Evolutionary conservation across 805 yeast genomes (phyloP).

Genomic region (Ogataea trehaloabstinens): DNA sequence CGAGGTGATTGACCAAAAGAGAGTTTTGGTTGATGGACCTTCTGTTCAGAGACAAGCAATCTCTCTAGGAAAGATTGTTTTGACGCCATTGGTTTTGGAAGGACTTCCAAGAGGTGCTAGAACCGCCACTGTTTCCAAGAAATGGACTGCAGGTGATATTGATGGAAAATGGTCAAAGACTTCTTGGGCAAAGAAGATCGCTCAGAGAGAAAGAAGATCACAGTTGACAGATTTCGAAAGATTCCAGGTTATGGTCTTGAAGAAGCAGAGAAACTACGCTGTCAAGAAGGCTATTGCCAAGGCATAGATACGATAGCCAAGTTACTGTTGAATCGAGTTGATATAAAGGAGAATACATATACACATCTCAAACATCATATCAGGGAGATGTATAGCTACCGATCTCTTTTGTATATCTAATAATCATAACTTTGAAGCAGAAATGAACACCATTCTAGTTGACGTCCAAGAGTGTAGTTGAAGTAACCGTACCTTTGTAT

Average conservation of each 20-base stretch:
- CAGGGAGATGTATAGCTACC: constrained; percentile 7
- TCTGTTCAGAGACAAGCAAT: constrained; percentile 90
- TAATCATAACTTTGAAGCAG: constrained; percentile 19
- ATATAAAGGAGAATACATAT: constrained; percentile 1
- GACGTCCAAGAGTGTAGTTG: background rate
- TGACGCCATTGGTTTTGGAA: constrained; percentile 88
- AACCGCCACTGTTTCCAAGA: constrained; percentile 81
- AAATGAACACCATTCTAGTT: constrained; percentile 6
- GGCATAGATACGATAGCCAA: constrained; percentile 58
- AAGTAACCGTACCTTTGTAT: too few species aligned
- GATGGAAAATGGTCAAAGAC: constrained; percentile 89
- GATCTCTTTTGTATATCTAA: constrained; percentile 10
- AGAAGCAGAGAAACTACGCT: constrained; percentile 95
- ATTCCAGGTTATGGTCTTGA: constrained; percentile 97
- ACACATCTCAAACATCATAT: constrained; percentile 3
- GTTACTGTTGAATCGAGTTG: constrained; percentile 2
- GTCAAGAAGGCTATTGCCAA: constrained; percentile 96
- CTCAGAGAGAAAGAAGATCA: constrained; percentile 91
- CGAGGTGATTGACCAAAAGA: constrained; percentile 98
- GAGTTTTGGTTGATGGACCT: constrained; percentile 98
- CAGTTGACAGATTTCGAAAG: constrained; percentile 96
- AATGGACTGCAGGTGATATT: constrained; percentile 89
- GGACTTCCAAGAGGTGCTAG: constrained; percentile 93
- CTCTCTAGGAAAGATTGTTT: constrained; percentile 80
- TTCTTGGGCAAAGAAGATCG: constrained; percentile 98